These are phyloP conservation scores for Cyclostephanos tholiformis DNA, from an alignment of 108 stramenopile genomes.

Conservation along the genomic window DNA sequence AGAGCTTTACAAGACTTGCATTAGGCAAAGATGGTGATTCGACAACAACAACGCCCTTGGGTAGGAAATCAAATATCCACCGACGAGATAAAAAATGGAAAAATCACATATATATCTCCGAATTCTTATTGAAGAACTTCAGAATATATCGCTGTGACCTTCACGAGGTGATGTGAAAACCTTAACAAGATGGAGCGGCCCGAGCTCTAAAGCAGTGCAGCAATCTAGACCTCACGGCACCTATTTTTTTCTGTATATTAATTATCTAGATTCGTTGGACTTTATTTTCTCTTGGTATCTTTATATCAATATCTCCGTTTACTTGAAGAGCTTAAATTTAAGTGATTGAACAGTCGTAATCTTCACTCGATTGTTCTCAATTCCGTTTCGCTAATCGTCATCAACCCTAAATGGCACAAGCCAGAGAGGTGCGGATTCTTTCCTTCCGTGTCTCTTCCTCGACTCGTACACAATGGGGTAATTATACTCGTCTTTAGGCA, in stretches of 20 bases:
- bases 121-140: too few species aligned
- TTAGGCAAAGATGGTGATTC: neutral
- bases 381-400: neutral
- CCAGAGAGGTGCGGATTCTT: constrained; percentile 7
- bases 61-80: neutral
- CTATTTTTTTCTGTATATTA: too few species aligned
- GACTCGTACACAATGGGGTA: constrained; percentile 9
- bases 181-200: neutral
- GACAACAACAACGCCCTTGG: neutral
- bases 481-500: constrained; percentile 3
- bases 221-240: too few species aligned
- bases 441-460: neutral
- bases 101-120: too few species aligned
- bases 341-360: too few species aligned
- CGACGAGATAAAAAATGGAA: too few species aligned
- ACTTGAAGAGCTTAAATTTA: too few species aligned
- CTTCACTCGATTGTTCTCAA: neutral
- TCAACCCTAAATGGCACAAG: constrained; percentile 9
- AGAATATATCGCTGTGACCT: too few species aligned
- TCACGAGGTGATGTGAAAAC: neutral
- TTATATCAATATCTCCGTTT: too few species aligned
- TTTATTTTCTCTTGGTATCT: too few species aligned
- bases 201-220: neutral
- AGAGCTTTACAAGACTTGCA: neutral
- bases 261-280: too few species aligned